Conservation (phyloP, 768 basidiomycete genomes). For the Trametes cingulata region DNA sequence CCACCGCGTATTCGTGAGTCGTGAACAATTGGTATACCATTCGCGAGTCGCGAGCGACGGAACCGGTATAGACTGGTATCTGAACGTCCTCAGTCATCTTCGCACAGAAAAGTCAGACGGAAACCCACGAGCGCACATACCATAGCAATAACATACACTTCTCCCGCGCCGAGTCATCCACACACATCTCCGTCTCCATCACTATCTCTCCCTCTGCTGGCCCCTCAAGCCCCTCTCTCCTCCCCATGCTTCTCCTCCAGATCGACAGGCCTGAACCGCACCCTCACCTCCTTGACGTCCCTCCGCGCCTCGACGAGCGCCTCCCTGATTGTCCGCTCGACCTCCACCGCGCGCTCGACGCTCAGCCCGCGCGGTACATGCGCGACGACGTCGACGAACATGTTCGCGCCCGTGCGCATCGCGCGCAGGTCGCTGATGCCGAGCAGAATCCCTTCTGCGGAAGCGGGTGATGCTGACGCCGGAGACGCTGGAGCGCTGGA, state of each 20-base stretch:
- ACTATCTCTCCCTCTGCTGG: not conserved
- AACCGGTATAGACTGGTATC: too few relatives aligned
- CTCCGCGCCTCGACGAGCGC: slow-evolving; percentile 56
- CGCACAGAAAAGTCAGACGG: too few relatives aligned
- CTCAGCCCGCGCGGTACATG: slow-evolving; percentile 62
- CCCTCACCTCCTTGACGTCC: slow-evolving; percentile 72
- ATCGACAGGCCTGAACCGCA: slow-evolving; percentile 57
- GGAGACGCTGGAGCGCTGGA: slow-evolving; percentile 24
- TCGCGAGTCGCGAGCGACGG: too few relatives aligned
- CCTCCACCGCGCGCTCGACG: slow-evolving; percentile 53
- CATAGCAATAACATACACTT: not conserved
- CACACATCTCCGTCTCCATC: too few relatives aligned
- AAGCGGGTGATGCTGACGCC: not conserved
- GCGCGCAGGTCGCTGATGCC: slow-evolving; percentile 62
- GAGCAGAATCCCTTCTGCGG: slow-evolving; percentile 36
- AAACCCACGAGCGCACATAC: not conserved
- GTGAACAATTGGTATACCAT: too few relatives aligned
- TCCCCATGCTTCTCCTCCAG: not conserved
- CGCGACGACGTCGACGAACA: slow-evolving; percentile 82
- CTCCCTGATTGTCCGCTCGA: slow-evolving; percentile 63
- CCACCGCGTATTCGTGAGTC: too few relatives aligned
- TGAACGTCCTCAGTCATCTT: too few relatives aligned
- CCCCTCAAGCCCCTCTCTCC: not conserved
- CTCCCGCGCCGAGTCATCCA: not conserved
- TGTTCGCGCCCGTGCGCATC: slow-evolving; percentile 74